phyloP scores from a whole-genome alignment of 2,329 filamentous ascomycete genomes.

The Xylariaceae sp. region DNA sequence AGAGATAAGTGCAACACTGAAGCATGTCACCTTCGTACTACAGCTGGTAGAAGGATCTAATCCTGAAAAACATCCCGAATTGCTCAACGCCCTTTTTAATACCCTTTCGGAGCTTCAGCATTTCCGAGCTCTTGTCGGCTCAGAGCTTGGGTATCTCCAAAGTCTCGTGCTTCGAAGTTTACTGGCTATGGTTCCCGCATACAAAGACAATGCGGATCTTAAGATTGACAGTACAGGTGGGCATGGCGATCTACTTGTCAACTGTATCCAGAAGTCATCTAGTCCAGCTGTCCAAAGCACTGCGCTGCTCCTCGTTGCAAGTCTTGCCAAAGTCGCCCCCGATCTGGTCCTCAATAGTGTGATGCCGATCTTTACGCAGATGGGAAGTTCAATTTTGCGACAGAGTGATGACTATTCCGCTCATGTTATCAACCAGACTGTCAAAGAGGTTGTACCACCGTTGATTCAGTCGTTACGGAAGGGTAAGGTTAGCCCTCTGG shows the following conservation, averaged over 20 bases:
- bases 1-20: slow-evolving; percentile 71
- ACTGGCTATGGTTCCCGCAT: slow-evolving; percentile 80
- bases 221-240: slow-evolving; percentile 80
- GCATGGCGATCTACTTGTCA: slow-evolving; percentile 88
- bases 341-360: slow-evolving; percentile 94
- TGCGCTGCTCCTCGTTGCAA: slow-evolving; percentile 85
- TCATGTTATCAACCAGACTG: slow-evolving; percentile 93
- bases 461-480: slow-evolving; percentile 84
- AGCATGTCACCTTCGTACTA: slow-evolving; percentile 82
- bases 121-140: slow-evolving; percentile 79
- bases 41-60: slow-evolving; percentile 85
- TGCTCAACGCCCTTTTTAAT: slow-evolving; percentile 81
- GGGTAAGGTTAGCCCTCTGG: slow-evolving; percentile 77
- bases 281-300: slow-evolving; percentile 94
- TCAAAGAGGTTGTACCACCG: slow-evolving; percentile 91
- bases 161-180: slow-evolving; percentile 83
- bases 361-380: slow-evolving; percentile 99
- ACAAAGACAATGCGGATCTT: slow-evolving; percentile 65
- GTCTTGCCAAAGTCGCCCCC: slow-evolving; percentile 83
- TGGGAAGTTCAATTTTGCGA: slow-evolving; percentile 87
- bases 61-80: slow-evolving; percentile 74
- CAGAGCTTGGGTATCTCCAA: slow-evolving; percentile 89
- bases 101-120: slow-evolving; percentile 87
- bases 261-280: slow-evolving; percentile 89
- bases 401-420: slow-evolving; percentile 97